phyloP scores from a whole-genome alignment of 2,329 filamentous ascomycete species.

The Arthrobotrys iridis region DNA sequence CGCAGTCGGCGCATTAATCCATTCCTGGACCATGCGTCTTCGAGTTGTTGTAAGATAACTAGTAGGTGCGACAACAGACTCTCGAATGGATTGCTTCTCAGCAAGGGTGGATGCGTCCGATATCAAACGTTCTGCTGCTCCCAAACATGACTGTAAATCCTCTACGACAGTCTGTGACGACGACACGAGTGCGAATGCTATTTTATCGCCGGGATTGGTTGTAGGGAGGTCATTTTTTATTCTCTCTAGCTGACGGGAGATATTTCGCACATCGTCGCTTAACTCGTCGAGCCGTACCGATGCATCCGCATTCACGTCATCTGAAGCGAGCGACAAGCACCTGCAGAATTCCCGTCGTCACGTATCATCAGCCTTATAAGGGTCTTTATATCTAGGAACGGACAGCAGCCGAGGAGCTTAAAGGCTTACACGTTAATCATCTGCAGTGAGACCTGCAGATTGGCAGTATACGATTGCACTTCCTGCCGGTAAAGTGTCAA shows the following conservation, averaged over 20 bases:
- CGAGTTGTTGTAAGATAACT: conserved; percentile 28
- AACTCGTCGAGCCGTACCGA: conserved; percentile 51
- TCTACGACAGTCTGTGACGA: conserved; percentile 45
- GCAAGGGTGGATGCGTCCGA: conserved; percentile 49
- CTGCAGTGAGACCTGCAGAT: conserved; percentile 50
- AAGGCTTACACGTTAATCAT: conserved; percentile 51
- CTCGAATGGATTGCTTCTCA: conserved; percentile 44
- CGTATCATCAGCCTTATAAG: conserved; percentile 25
- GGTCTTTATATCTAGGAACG: background rate
- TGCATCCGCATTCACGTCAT: conserved; percentile 46
- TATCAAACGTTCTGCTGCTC: conserved; percentile 42
- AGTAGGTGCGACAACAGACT: conserved; percentile 17
- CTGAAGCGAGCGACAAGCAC: conserved; percentile 48
- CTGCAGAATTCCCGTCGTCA: conserved; percentile 9
- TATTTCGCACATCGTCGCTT: conserved; percentile 53
- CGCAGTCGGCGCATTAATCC: conserved; percentile 40
- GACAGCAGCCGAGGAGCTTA: too few species aligned
- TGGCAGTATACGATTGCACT: conserved; percentile 49
- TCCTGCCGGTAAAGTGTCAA: conserved; percentile 52
- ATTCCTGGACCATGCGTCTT: conserved; percentile 38
- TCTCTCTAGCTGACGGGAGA: conserved; percentile 33
- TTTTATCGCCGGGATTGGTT: conserved; percentile 25
- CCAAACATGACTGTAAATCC: conserved; percentile 35
- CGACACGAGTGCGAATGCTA: conserved; percentile 12
- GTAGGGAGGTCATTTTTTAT: conserved; percentile 33